Evolutionary conservation across 1,284 basidiomycete species (phyloP).

Genomic region (Neolentinus lepideus): DNA sequence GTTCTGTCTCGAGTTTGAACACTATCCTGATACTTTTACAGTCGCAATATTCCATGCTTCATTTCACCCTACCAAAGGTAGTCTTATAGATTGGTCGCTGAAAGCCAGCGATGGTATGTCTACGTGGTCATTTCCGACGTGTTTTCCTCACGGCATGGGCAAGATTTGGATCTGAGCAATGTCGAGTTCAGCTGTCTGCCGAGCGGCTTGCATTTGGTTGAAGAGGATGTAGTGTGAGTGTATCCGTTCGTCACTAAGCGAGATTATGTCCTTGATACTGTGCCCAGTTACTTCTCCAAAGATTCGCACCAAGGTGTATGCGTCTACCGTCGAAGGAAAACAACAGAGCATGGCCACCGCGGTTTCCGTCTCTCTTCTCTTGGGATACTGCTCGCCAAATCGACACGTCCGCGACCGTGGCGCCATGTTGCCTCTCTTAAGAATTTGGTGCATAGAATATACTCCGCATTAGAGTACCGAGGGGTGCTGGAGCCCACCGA

Average conservation of each 20-base stretch:
- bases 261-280: conserved; percentile 5
- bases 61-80: conserved; percentile 75
- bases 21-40: conserved; percentile 17
- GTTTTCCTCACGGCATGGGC: not conserved
- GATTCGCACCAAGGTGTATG: conserved; percentile 63
- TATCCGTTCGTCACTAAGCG: not conserved
- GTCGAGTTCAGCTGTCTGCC: conserved; percentile 75
- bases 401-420: conserved; percentile 63
- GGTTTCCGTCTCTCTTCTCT: conserved; percentile 73
- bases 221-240: conserved; percentile 68
- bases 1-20: not conserved
- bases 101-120: conserved; percentile 56
- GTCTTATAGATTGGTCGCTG: conserved; percentile 67
- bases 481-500: conserved; percentile 43
- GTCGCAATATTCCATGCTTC: conserved; percentile 79
- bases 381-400: conserved; percentile 64
- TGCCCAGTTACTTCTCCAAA: conserved; percentile 62
- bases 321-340: conserved; percentile 59
- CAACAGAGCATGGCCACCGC: conserved; percentile 62
- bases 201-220: conserved; percentile 73
- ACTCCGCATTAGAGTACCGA: conserved; percentile 40
- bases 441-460: conserved; percentile 47
- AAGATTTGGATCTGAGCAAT: conserved; percentile 59
- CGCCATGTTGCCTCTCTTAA: conserved; percentile 57
- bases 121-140: not conserved